phyloP scores from a whole-genome alignment of 2,329 filamentous ascomycete genomes.

The Leptodontidium sp. region DNA sequence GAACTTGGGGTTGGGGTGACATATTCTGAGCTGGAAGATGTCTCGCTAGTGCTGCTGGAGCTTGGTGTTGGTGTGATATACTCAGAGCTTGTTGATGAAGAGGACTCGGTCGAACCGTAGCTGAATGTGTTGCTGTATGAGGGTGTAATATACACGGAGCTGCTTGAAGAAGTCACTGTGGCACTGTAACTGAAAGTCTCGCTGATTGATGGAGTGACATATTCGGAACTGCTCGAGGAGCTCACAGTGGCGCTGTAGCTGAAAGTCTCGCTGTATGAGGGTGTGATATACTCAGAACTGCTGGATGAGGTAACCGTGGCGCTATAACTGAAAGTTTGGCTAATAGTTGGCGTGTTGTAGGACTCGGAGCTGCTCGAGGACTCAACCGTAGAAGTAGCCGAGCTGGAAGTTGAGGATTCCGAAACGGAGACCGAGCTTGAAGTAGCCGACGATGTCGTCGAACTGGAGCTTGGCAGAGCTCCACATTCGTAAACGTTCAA shows the following conservation, averaged over 20 bases:
- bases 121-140: slow-evolving; percentile 9
- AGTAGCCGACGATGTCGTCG: neutral
- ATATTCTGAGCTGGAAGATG: slow-evolving; percentile 6
- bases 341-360: neutral
- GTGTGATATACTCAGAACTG: slow-evolving; percentile 1
- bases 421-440: slow-evolving; percentile 15
- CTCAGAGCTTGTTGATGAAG: neutral
- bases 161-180: slow-evolving; percentile 11
- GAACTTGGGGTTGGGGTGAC: neutral
- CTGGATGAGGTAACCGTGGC: slow-evolving; percentile 2
- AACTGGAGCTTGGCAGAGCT: slow-evolving; percentile 17
- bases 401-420: slow-evolving; percentile 7
- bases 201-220: neutral
- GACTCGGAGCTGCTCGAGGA: slow-evolving; percentile 15
- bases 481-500: slow-evolving; percentile 25
- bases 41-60: slow-evolving; percentile 7
- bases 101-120: neutral
- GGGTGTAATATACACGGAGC: neutral
- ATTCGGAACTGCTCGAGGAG: slow-evolving; percentile 15
- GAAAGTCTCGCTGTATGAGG: slow-evolving; percentile 2
- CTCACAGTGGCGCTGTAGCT: neutral
- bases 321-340: neutral
- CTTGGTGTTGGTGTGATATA: neutral
- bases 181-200: neutral
- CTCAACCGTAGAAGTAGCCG: slow-evolving; percentile 15